Evolutionary conservation across 768 basidiomycete species (phyloP), one percentile per base, ranked within the genome.

Genomic region (Lactarius deliciosus): DNA sequence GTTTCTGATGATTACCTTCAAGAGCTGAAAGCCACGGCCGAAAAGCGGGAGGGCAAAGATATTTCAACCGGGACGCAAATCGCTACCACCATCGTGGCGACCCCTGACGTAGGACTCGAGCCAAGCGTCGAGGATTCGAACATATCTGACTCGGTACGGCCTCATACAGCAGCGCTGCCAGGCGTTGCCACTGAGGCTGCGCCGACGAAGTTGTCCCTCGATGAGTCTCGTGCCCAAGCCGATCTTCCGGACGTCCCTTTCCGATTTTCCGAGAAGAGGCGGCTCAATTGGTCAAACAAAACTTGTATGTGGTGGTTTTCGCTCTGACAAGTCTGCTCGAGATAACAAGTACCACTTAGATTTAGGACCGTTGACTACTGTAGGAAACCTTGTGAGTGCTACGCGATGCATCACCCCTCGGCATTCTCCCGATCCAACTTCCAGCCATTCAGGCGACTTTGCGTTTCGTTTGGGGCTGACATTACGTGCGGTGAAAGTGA

Each of bases 401-500:
- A 68, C 36, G 34, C 60, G 15, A 25, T 60, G 25, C 25, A 28
- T 38, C 10, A 11, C 55, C 22, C 22, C 30, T 13, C 15, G 30
- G 22, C 5, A 40, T 22, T 61, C 45, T 60, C 50, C 41, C 25
- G 20, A n/a, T 28, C 34, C 36, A 13, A n/a, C 13, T 58, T 61
- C 25, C 67, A 96, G 90, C 97, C 97, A 2, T 99, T 98, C 81
- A 87, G 97, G 20, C 85, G 96, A 13, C 78, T 98, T 8, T 97
- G 94, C 71, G 88, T 91, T 10, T 80, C 85, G 30, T 87, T 90
- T 65, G 96, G 96, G 16, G 94, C 91, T 2, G 95, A 96, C 69
- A 97, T 98, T 71, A 96, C 95, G 3, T 95, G 93, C 69, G 94
- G 94, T 30, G 96, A 98, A 77, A 98, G 90, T 91, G 72, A 62